A percentile compares a stretch with the other conserved stretches of the same genome.
Evolutionary conservation across 2,329 filamentous ascomycete species (phyloP).

Genomic region (Alternaria postmessia): DNA sequence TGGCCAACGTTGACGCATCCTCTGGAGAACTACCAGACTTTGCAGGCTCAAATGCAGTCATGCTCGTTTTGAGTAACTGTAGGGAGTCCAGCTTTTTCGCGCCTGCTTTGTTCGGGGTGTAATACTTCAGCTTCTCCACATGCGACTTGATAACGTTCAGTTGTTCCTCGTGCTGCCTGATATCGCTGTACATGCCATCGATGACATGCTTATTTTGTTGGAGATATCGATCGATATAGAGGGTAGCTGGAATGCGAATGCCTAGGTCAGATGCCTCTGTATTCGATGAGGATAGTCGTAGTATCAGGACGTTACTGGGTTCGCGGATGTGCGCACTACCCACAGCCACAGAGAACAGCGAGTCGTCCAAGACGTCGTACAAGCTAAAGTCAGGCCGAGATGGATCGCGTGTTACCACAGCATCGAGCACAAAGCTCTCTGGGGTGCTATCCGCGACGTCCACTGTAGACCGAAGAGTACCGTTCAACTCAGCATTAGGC

Average conservation of each 20-base stretch:
- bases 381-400: constrained; percentile 50
- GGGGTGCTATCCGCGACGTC: constrained; percentile 36
- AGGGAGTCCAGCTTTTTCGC: constrained; percentile 46
- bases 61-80: constrained; percentile 51
- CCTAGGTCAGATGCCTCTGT: constrained; percentile 50
- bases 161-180: constrained; percentile 41
- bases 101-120: constrained; percentile 37
- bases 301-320: constrained; percentile 63
- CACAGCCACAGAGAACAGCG: constrained; percentile 50
- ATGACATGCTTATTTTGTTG: constrained; percentile 59
- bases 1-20: constrained; percentile 32
- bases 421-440: constrained; percentile 43
- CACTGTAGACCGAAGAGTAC: constrained; percentile 55
- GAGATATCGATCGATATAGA: constrained; percentile 69
- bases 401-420: constrained; percentile 30
- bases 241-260: constrained; percentile 61
- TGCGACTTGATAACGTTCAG: constrained; percentile 45
- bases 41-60: constrained; percentile 43
- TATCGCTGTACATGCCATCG: constrained; percentile 57
- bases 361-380: constrained; percentile 63
- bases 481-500: constrained; percentile 53
- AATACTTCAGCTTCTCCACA: constrained; percentile 48
- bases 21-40: constrained; percentile 22
- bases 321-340: constrained; percentile 42
- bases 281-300: constrained; percentile 49